These are phyloP conservation scores for Talaromyces adpressus DNA, from an alignment of 495 filamentous ascomycete genomes.

Conservation along the genomic window DNA sequence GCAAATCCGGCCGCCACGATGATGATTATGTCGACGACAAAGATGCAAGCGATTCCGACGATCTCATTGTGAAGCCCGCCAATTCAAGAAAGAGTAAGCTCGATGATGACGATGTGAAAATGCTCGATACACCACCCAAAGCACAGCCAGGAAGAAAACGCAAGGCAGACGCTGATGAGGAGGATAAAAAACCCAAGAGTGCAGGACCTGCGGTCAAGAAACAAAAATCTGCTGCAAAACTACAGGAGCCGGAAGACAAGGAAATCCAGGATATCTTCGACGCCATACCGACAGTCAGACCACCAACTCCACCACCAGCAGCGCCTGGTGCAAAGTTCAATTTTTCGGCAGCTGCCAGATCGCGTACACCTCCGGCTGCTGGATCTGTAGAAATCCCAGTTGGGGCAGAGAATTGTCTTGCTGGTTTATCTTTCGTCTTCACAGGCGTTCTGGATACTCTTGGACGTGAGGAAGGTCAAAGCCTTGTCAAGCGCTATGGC, in stretches of 20 bases:
- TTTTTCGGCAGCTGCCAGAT: slow-evolving; percentile 46
- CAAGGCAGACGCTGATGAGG: slow-evolving; percentile 48
- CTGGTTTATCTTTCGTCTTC: slow-evolving; percentile 95
- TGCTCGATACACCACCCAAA: slow-evolving; percentile 38
- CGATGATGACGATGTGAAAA: slow-evolving; percentile 41
- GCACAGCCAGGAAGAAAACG: slow-evolving; percentile 43
- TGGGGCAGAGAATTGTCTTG: slow-evolving; percentile 84
- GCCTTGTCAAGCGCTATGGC: slow-evolving; percentile 84
- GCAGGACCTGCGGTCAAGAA: slow-evolving; percentile 50
- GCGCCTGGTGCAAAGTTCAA: slow-evolving; percentile 67
- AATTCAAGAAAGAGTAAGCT: slow-evolving; percentile 40
- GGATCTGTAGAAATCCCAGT: slow-evolving; percentile 67
- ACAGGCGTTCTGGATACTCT: slow-evolving; percentile 77
- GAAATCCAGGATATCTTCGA: slow-evolving; percentile 78
- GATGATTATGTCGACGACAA: slow-evolving; percentile 64
- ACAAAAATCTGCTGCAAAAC: slow-evolving; percentile 50
- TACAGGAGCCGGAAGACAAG: slow-evolving; percentile 53
- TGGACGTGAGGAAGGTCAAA: slow-evolving; percentile 78
- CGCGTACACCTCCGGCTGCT: slow-evolving; percentile 51
- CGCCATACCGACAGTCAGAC: slow-evolving; percentile 69
- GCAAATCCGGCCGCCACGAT: slow-evolving; percentile 53
- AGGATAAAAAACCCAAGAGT: slow-evolving; percentile 27
- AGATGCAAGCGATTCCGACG: slow-evolving; percentile 41
- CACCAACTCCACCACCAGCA: slow-evolving; percentile 72
- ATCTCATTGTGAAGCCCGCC: slow-evolving; percentile 29